Base-by-base conservation (phyloP, 768 basidiomycete species). In the Macrolepiota albuminosa region DNA sequence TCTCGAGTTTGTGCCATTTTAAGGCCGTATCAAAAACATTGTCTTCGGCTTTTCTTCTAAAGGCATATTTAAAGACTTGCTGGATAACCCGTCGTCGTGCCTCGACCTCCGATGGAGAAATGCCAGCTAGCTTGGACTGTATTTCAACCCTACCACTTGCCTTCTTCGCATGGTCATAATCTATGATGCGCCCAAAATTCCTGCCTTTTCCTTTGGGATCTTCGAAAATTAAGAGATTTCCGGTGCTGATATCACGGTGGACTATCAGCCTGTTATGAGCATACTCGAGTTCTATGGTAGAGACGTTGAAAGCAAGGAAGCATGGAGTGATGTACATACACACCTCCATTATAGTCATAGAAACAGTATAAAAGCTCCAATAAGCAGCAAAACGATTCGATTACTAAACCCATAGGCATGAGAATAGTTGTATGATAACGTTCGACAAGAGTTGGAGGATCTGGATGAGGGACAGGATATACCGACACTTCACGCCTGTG, bases 181-280 rank as follows among this genome's bases (percentile, higher is more conserved):
- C 21, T 21, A 21, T 21, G 21, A 21, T 21, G 21, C 21, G 21
- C 11, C 57, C 50, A 18, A 33, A 31, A 10, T 11, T 36, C 26
- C 31, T 3, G 4, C 33, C 57, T 24, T 51, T 7, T 18, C 2
- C 0, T 21, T 21, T 21, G 21, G 21, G n/a, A 3, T 21, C 21
- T 21, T 21, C 21, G 21, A 21, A 21, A 21, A 21, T 21, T 21
- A 21, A 21, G 21, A 21, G 21, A 21, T 21, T 21, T 11, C 52
- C 51, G 8, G 18, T 26, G 26, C 58, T 59, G 6, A 53, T n/a
- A 52, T 59, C 58, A 10, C 58, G 43, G 11, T 53, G 51, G 10
- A 59, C n/a, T 13, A 53, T 24, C 4, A n/a, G 18, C 14, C 36
- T 16, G 5, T 37, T 2, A 10, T 59, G 51, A 10, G 31, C 50